phyloP scores from a whole-genome alignment of 2,329 filamentous ascomycete genomes.

The Emmonsiellopsis sp. region DNA sequence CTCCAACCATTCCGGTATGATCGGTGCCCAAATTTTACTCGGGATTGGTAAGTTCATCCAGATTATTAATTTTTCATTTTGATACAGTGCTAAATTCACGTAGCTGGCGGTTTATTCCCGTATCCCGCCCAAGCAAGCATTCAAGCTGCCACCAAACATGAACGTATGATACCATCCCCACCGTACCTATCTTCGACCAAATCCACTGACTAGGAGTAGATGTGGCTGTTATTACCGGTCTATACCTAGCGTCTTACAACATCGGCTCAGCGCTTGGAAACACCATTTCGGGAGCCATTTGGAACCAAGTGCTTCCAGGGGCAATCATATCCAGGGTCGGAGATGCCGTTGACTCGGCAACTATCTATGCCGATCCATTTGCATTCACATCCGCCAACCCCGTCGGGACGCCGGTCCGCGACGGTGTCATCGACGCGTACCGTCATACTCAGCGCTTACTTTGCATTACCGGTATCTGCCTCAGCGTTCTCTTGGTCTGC shows the following conservation, averaged over 20 bases:
- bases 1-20: constrained; percentile 46
- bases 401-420: constrained; percentile 36
- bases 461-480: constrained; percentile 43
- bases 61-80: not conserved
- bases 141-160: constrained; percentile 42
- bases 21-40: constrained; percentile 54
- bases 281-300: constrained; percentile 53
- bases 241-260: constrained; percentile 56
- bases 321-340: constrained; percentile 33
- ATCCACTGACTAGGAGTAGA: constrained; percentile 22
- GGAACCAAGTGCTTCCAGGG: constrained; percentile 49
- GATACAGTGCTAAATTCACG: not conserved
- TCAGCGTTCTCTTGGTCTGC: constrained; percentile 37
- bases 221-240: constrained; percentile 54
- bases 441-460: constrained; percentile 39
- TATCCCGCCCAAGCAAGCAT: constrained; percentile 45
- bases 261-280: constrained; percentile 54
- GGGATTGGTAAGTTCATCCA: constrained; percentile 40
- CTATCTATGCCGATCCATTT: constrained; percentile 37
- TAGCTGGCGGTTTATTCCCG: constrained; percentile 52
- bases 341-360: constrained; percentile 31
- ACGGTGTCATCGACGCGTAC: constrained; percentile 37
- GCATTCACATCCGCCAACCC: constrained; percentile 28
- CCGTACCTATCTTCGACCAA: not conserved
- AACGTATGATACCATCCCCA: constrained; percentile 23